These are phyloP conservation scores for Sindora glabra DNA, from an alignment of 306 rosid genomes.

Conservation along the genomic window DNA sequence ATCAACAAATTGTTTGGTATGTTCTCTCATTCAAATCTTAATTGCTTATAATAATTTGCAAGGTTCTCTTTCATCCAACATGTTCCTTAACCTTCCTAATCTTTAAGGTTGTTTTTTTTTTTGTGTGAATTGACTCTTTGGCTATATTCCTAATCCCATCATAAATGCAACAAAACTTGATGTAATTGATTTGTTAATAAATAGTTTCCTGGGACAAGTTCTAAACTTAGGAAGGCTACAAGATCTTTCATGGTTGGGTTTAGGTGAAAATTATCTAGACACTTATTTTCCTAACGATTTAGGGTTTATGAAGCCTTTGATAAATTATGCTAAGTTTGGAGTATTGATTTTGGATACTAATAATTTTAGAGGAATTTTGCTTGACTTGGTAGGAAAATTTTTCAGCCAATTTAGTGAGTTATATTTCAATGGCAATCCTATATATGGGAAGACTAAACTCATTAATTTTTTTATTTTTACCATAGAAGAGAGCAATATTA, in stretches of 20 bases:
- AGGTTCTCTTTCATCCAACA: constrained; percentile 1
- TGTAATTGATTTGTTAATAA: too few species aligned
- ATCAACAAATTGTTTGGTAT: not conserved
- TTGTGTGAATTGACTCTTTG: not conserved
- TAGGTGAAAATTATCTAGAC: not conserved
- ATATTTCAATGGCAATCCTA: not conserved
- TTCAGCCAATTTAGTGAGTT: not conserved
- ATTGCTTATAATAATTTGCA: not conserved
- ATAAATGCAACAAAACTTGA: too few species aligned
- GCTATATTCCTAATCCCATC: constrained; percentile 8
- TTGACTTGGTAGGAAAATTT: not conserved
- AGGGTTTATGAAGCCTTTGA: not conserved
- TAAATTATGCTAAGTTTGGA: not conserved
- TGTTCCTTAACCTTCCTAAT: constrained; percentile 1
- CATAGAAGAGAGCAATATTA: not conserved
- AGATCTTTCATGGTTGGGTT: not conserved
- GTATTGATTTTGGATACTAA: not conserved
- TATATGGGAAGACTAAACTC: not conserved
- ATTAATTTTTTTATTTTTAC: not conserved
- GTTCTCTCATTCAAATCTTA: not conserved
- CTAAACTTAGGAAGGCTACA: too few species aligned
- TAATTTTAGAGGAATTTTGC: constrained; percentile 15
- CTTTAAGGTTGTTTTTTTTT: not conserved
- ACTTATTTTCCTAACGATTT: not conserved
- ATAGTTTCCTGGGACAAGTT: too few species aligned